Conservation (phyloP, 441 rosid species). For the Metrosideros polymorpha region DNA sequence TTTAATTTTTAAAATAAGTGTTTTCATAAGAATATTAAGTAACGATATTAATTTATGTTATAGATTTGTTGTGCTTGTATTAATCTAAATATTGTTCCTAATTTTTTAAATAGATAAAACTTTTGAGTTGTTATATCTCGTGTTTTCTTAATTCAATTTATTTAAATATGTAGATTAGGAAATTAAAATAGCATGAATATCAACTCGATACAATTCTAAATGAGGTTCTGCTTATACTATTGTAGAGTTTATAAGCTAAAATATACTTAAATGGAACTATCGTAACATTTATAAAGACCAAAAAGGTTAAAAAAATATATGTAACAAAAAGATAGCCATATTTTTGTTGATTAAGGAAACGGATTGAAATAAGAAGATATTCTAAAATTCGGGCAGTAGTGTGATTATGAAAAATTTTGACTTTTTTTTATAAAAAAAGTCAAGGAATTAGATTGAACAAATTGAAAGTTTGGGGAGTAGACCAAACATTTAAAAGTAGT, state of each 20-base stretch:
- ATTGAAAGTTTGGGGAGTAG: not conserved
- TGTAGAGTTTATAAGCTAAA: too few species aligned
- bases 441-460: not conserved
- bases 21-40: not conserved
- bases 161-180: not conserved
- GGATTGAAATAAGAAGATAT: too few species aligned
- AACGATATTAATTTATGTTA: too few species aligned
- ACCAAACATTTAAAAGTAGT: not conserved
- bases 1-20: too few species aligned
- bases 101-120: not conserved
- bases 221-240: too few species aligned
- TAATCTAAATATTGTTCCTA: not conserved
- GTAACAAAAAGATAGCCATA: not conserved
- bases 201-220: not conserved
- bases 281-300: not conserved
- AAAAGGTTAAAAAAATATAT: not conserved
- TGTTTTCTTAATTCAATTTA: not conserved
- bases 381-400: not conserved
- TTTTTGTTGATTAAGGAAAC: not conserved
- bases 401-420: not conserved
- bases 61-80: too few species aligned
- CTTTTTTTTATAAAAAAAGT: not conserved
- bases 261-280: too few species aligned
- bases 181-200: not conserved
- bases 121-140: rapidly evolving